Evolutionary conservation across 805 yeast genomes (phyloP).

Genomic region (Saccharomycopsis fibuligera): DNA sequence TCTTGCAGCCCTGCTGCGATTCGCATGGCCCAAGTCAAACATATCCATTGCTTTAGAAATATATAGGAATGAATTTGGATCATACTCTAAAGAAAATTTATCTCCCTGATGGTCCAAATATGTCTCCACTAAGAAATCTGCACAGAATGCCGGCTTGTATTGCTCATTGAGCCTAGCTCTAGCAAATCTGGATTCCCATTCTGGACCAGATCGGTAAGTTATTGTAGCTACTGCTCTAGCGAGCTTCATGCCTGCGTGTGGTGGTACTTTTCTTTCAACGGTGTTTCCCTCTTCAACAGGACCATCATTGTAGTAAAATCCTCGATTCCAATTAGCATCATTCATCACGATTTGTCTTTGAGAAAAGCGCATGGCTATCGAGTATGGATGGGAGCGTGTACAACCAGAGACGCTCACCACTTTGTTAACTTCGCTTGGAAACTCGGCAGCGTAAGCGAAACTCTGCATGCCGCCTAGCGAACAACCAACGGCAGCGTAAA

Average conservation of each 20-base stretch:
- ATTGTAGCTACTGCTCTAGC: conserved; percentile 93
- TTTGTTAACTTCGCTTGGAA: conserved; percentile 66
- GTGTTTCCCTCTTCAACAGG: conserved; percentile 23
- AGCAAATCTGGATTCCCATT: conserved; percentile 92
- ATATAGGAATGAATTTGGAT: conserved; percentile 82
- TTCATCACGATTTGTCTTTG: conserved; percentile 92
- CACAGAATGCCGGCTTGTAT: conserved; percentile 79
- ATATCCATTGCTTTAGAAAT: conserved; percentile 92
- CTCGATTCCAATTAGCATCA: conserved; percentile 92
- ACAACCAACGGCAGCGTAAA: conserved; percentile 80
- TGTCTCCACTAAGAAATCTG: conserved; percentile 88
- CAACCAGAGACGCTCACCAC: conserved; percentile 84
- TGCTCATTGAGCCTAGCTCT: conserved; percentile 78
- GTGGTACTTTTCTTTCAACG: conserved; percentile 50
- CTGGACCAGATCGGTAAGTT: conserved; percentile 92
- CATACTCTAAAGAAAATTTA: conserved; percentile 86
- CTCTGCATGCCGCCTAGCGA: conserved; percentile 99
- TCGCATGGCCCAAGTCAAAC: conserved; percentile 63
- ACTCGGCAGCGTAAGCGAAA: conserved; percentile 78
- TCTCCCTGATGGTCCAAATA: conserved; percentile 93
- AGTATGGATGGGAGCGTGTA: conserved; percentile 89
- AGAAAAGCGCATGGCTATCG: conserved; percentile 88
- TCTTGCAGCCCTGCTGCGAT: conserved; percentile 37
- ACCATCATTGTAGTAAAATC: conserved; percentile 78
- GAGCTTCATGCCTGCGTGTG: conserved; percentile 91